phyloP scores from a whole-genome alignment of 2,329 filamentous ascomycete species.

The Gyromitra esculenta region DNA sequence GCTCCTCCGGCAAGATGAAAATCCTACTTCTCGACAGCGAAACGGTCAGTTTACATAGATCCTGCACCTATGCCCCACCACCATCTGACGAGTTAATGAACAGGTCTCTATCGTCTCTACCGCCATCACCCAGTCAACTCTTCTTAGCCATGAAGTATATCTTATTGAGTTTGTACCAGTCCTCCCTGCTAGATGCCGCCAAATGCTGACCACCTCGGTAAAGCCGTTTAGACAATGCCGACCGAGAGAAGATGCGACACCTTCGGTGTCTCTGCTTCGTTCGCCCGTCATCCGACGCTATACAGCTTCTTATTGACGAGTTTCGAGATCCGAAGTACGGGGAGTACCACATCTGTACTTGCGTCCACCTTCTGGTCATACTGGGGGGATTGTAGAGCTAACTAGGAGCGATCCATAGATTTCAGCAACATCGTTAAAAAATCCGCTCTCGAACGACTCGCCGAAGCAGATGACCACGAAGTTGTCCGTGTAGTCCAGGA shows the following conservation, averaged over 20 bases:
- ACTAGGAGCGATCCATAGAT: conserved; percentile 61
- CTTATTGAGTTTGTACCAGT: conserved; percentile 75
- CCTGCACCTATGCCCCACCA: conserved; percentile 28
- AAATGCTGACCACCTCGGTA: conserved; percentile 26
- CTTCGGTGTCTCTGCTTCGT: conserved; percentile 92
- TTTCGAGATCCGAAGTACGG: conserved; percentile 95
- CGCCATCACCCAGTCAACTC: conserved; percentile 91
- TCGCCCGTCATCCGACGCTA: conserved; percentile 88
- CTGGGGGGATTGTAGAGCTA: conserved; percentile 9
- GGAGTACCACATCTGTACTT: conserved; percentile 84
- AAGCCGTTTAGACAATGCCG: conserved; percentile 82
- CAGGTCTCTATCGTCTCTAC: conserved; percentile 90
- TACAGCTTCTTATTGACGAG: conserved; percentile 94
- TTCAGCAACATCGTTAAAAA: conserved; percentile 99
- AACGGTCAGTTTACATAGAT: conserved; percentile 68
- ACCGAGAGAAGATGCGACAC: conserved; percentile 97
- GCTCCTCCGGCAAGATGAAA: conserved; percentile 93
- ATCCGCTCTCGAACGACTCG: conserved; percentile 89
- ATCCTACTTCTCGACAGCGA: conserved; percentile 92
- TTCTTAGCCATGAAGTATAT: conserved; percentile 96
- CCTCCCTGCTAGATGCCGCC: not conserved
- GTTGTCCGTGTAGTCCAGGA: conserved; percentile 94
- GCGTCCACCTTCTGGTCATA: conserved; percentile 18
- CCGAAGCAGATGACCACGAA: conserved; percentile 97
- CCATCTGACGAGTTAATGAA: conserved; percentile 27